Evolutionary conservation across 2,329 filamentous ascomycete genomes (phyloP).

Genomic region (Zarea fungicola): DNA sequence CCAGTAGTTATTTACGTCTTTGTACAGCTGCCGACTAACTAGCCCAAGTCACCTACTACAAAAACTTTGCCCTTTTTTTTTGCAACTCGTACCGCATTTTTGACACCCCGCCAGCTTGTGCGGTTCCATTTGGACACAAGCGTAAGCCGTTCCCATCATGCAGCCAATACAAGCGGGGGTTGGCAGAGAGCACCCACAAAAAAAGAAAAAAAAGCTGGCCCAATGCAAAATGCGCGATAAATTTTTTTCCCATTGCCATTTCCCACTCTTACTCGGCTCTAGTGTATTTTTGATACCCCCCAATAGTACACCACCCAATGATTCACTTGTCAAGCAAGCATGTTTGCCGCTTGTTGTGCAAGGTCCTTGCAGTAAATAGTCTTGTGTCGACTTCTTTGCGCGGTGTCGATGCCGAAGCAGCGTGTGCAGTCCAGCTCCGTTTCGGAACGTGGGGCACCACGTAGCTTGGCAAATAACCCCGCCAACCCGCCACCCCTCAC

Average conservation of each 20-base stretch:
- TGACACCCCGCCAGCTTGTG: slow-evolving; percentile 11
- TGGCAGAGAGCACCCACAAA: not conserved
- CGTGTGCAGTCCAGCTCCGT: no score
- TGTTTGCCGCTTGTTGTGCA: no score
- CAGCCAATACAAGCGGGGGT: slow-evolving; percentile 5
- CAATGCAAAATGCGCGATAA: slow-evolving; percentile 8
- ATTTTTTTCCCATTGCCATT: not conserved
- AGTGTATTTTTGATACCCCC: no score
- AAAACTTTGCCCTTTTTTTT: not conserved
- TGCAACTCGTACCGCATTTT: slow-evolving; percentile 4
- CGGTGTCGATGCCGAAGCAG: no score
- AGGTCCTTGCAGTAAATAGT: no score
- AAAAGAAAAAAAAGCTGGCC: slow-evolving; percentile 9
- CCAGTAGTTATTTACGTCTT: no score
- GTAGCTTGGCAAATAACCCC: slow-evolving; percentile 4
- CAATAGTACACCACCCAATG: no score
- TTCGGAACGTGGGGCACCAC: slow-evolving; percentile 8
- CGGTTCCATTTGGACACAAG: slow-evolving; percentile 6
- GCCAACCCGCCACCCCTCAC: slow-evolving; percentile 1
- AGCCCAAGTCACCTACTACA: no score
- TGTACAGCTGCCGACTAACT: no score
- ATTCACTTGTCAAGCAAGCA: no score
- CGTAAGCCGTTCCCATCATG: slow-evolving; percentile 7
- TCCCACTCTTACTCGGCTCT: no score
- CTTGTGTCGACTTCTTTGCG: no score